These are phyloP conservation scores for Vitis amurensis DNA, from an alignment of 164 flowering plant species.

Conservation along the genomic window DNA sequence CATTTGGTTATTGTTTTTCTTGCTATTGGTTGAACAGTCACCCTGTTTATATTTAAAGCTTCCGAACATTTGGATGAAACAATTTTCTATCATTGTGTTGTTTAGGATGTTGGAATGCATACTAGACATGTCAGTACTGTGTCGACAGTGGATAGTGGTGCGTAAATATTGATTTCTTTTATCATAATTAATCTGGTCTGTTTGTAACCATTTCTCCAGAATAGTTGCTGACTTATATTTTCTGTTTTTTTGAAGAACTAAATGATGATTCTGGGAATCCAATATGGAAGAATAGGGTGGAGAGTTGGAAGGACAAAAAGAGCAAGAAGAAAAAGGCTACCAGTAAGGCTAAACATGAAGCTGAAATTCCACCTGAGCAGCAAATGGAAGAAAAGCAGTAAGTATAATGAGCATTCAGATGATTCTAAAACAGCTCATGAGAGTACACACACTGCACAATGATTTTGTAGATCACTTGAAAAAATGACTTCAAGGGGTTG, in stretches of 20 bases:
- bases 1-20: not conserved
- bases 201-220: not conserved
- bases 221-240: not conserved
- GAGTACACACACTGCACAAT: too few relatives aligned
- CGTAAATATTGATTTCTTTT: slow-evolving; percentile 13
- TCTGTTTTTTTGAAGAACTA: slow-evolving; percentile 45
- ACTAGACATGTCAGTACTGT: slow-evolving; percentile 75
- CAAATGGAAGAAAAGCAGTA: slow-evolving; percentile 80
- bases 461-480: too few relatives aligned
- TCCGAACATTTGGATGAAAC: slow-evolving; percentile 1
- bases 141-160: slow-evolving; percentile 86
- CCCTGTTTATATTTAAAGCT: not conserved
- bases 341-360: slow-evolving; percentile 44
- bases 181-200: slow-evolving; percentile 1
- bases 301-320: slow-evolving; percentile 94
- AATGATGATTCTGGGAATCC: slow-evolving; percentile 83
- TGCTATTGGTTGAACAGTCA: not conserved
- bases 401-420: slow-evolving; percentile 14
- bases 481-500: too few relatives aligned
- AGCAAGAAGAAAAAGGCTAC: slow-evolving; percentile 57
- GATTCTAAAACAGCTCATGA: not conserved
- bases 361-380: slow-evolving; percentile 66
- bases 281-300: slow-evolving; percentile 93
- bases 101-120: slow-evolving; percentile 68
- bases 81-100: slow-evolving; percentile 10